These are phyloP conservation scores for Cichorium intybus DNA, from an alignment of 140 eudicot genomes.

Conservation along the genomic window DNA sequence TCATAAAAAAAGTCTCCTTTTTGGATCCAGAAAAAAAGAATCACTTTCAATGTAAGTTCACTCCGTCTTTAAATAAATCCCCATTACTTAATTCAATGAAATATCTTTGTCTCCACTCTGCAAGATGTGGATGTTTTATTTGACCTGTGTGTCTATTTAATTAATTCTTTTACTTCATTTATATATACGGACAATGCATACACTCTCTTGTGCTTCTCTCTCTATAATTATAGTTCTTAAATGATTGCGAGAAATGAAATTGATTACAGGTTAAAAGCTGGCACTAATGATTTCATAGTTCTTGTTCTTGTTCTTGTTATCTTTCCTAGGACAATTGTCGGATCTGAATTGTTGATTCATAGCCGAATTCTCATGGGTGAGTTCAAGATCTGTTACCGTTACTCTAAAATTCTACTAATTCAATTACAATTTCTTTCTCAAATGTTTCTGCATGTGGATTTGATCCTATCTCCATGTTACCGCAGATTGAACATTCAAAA, in stretches of 20 bases:
- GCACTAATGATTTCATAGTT: constrained; percentile 27
- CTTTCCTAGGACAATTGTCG: constrained; percentile 27
- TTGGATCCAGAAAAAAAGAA: constrained; percentile 18
- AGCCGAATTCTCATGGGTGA: constrained; percentile 17
- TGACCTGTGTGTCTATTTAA: constrained; percentile 21
- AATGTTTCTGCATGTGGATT: constrained; percentile 26
- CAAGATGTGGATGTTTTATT: constrained; percentile 26
- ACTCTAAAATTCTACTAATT: background rate
- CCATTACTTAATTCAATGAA: constrained; percentile 13
- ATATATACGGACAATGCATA: constrained; percentile 15
- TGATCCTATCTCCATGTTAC: constrained; percentile 19
- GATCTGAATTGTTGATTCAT: constrained; percentile 41
- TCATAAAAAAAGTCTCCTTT: constrained; percentile 1
- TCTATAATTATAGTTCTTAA: background rate
- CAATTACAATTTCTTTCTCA: background rate
- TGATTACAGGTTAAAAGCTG: constrained; percentile 25
- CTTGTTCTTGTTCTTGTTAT: constrained; percentile 24
- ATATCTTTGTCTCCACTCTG: constrained; percentile 35
- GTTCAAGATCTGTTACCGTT: constrained; percentile 21
- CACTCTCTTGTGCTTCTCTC: constrained; percentile 39
- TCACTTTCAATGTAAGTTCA: constrained; percentile 11
- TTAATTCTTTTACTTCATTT: background rate
- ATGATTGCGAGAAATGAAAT: constrained; percentile 3
- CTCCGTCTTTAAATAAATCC: constrained; percentile 16
- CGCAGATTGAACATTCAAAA: constrained; percentile 17